Percentiles rank a stretch among this genome's conserved stretches.
Conservation (phyloP, 805 yeast species). For the Hanseniaspora nectarophila region DNA sequence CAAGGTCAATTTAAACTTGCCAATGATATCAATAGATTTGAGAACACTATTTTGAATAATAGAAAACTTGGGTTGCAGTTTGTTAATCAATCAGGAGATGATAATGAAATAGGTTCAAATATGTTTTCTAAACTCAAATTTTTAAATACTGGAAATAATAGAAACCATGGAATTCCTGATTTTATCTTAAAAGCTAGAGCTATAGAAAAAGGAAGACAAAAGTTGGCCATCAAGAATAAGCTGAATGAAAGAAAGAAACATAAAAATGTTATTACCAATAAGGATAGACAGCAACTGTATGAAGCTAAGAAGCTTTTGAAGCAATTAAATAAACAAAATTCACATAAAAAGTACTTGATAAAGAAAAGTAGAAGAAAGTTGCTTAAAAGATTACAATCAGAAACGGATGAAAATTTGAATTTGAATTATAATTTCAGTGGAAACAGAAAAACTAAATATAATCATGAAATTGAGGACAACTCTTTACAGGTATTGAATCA, state of each 20-base stretch:
- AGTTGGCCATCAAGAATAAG: neutral
- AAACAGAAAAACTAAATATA: slow-evolving; percentile 2
- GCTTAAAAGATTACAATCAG: neutral
- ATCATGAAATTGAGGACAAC: slow-evolving; percentile 3
- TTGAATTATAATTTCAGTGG: slow-evolving; percentile 10
- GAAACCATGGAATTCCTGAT: neutral
- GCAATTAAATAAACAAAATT: slow-evolving; percentile 1
- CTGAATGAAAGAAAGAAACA: neutral
- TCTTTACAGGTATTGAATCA: slow-evolving; percentile 6
- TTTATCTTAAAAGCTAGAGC: slow-evolving; percentile 3
- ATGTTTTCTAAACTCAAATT: neutral
- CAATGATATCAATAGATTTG: slow-evolving; percentile 12
- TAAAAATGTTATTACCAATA: neutral
- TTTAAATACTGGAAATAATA: neutral
- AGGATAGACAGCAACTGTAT: slow-evolving; percentile 9
- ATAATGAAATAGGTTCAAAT: slow-evolving; percentile 7
- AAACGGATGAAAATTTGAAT: slow-evolving; percentile 8
- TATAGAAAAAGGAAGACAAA: neutral
- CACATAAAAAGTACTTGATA: slow-evolving; percentile 3
- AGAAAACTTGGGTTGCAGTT: slow-evolving; percentile 1
- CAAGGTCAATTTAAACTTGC: slow-evolving; percentile 8
- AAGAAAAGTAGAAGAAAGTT: slow-evolving; percentile 5
- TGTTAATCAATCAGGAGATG: neutral
- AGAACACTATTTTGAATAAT: slow-evolving; percentile 7
- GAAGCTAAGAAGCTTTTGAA: slow-evolving; percentile 7